A percentile compares a stretch with the other conserved stretches of the same genome.
phyloP scores from a whole-genome alignment of 208 protist species.

The Leishmania tropica region DNA sequence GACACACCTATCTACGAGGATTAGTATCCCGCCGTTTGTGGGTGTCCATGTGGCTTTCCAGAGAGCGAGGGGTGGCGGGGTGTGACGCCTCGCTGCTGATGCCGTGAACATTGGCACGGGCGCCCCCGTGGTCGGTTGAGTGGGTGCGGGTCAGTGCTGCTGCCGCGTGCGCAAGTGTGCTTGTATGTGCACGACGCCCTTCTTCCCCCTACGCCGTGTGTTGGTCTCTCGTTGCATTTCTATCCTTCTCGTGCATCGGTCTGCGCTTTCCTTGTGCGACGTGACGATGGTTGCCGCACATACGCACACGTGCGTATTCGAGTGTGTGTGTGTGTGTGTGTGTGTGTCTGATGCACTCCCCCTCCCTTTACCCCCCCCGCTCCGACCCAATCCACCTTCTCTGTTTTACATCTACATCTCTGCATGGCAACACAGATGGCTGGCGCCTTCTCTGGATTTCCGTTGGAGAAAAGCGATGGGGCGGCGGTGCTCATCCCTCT shows the following conservation, averaged over 20 bases:
- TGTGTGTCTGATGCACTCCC: background rate
- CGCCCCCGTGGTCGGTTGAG: background rate
- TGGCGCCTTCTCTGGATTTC: too few species aligned
- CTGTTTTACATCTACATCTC: too few species aligned
- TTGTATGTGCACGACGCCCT: background rate
- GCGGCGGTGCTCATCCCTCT: background rate
- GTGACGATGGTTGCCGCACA: too few species aligned
- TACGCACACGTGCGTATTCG: too few species aligned
- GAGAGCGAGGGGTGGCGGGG: background rate
- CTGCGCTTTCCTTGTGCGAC: too few species aligned
- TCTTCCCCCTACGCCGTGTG: background rate
- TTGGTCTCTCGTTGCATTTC: background rate
- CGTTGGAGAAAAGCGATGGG: too few species aligned
- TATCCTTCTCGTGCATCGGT: background rate
- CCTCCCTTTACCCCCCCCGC: too few species aligned
- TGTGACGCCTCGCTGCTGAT: background rate
- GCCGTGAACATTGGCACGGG: background rate
- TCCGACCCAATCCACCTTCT: background rate
- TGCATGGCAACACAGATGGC: too few species aligned
- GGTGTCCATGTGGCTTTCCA: background rate
- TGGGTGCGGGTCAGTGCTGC: background rate
- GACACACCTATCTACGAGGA: conserved; percentile 59
- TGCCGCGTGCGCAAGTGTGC: background rate
- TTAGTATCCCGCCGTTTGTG: conserved; percentile 5
- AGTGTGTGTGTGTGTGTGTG: background rate